Evolutionary conservation across 2,329 filamentous ascomycete genomes (phyloP).

Genomic region (Anisogramma anomala): DNA sequence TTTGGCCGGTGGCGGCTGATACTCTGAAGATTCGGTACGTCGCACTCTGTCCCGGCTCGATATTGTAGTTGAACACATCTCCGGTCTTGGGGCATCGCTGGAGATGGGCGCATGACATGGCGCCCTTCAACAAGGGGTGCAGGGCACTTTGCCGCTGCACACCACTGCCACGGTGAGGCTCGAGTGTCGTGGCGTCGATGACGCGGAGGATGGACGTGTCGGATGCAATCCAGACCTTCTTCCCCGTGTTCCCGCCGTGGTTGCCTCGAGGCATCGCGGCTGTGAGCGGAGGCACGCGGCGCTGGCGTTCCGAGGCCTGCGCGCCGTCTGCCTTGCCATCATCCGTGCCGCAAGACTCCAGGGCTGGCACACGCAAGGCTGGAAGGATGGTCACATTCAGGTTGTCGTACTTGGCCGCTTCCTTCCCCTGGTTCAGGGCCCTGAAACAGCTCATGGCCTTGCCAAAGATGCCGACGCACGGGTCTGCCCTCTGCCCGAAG

Average conservation of each 20-base stretch:
- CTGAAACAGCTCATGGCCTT: constrained; percentile 57
- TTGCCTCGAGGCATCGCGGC: not conserved
- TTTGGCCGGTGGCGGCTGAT: constrained; percentile 50
- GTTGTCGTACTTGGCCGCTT: constrained; percentile 36
- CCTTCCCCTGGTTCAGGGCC: constrained; percentile 17
- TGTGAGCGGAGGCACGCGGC: not conserved
- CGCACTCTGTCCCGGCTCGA: constrained; percentile 44
- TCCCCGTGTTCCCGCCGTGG: constrained; percentile 10
- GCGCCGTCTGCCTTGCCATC: constrained; percentile 29
- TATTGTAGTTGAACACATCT: constrained; percentile 72
- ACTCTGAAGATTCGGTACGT: constrained; percentile 61
- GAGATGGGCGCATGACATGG: constrained; percentile 58
- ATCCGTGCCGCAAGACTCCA: constrained; percentile 2
- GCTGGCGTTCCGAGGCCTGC: constrained; percentile 17
- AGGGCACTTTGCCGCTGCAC: constrained; percentile 44
- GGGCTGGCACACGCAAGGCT: constrained; percentile 1
- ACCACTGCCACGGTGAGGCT: constrained; percentile 59
- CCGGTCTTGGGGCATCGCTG: constrained; percentile 60
- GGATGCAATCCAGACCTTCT: constrained; percentile 42
- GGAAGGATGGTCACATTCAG: constrained; percentile 52
- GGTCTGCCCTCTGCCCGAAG: constrained; percentile 63
- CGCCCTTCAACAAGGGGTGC: constrained; percentile 57
- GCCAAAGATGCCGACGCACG: constrained; percentile 60
- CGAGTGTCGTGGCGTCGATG: constrained; percentile 58
- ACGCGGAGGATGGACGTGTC: constrained; percentile 47